A percentile compares a stretch with the other conserved stretches of the same genome.
Conservation (phyloP, 495 filamentous ascomycete genomes). For the Penicillium maclennaniae region DNA sequence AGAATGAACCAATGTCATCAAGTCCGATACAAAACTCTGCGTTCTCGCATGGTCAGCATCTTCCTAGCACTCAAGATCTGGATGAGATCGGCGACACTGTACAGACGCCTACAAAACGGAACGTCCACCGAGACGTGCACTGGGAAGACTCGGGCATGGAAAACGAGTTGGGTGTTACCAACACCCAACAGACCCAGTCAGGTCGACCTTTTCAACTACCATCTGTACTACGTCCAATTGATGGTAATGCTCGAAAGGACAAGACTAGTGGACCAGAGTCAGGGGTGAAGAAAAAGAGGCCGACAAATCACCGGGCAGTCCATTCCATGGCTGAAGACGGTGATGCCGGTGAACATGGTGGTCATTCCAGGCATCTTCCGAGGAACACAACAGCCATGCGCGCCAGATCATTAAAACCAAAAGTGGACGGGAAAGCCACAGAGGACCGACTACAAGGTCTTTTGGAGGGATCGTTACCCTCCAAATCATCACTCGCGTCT, state of each 20-base stretch:
- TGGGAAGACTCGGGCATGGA: neutral
- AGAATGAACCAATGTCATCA: slow-evolving; percentile 33
- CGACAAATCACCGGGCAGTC: slow-evolving; percentile 19
- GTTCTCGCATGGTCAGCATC: slow-evolving; percentile 4
- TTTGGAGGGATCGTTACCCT: slow-evolving; percentile 31
- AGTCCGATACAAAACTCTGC: slow-evolving; percentile 33
- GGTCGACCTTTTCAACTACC: neutral
- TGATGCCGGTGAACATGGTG: slow-evolving; percentile 17
- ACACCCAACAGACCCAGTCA: neutral
- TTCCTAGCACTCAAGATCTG: slow-evolving; percentile 62
- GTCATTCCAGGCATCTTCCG: neutral
- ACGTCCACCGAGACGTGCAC: slow-evolving; percentile 21
- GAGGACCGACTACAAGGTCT: slow-evolving; percentile 33
- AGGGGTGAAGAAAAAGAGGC: slow-evolving; percentile 10
- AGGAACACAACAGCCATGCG: neutral
- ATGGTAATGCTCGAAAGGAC: slow-evolving; percentile 16
- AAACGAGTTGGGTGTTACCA: neutral
- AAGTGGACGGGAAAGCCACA: slow-evolving; percentile 1
- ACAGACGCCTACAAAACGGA: slow-evolving; percentile 60
- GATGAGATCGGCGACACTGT: slow-evolving; percentile 63
- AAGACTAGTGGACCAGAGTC: neutral
- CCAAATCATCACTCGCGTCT: slow-evolving; percentile 22
- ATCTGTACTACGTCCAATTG: slow-evolving; percentile 21
- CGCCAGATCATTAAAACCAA: neutral
- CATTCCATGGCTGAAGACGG: slow-evolving; percentile 42